Percentiles rank a stretch among this genome's conserved stretches.
phyloP scores from a whole-genome alignment of 805 yeast species.

The Kuraishia floccosa region DNA sequence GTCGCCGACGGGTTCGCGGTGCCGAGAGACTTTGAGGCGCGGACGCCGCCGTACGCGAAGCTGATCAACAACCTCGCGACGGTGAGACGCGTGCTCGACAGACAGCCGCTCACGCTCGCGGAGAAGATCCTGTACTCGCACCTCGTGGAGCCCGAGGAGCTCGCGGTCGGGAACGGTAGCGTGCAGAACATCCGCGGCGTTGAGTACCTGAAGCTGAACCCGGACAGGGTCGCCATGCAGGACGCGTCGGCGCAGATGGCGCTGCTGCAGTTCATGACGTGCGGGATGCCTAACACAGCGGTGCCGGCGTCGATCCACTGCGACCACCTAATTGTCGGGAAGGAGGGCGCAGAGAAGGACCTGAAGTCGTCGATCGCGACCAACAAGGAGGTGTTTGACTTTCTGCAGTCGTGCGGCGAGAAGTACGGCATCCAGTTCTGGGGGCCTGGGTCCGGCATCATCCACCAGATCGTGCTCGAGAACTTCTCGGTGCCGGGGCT shows the following conservation, averaged over 20 bases:
- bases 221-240: slow-evolving; percentile 98
- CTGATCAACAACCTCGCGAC: slow-evolving; percentile 48
- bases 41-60: slow-evolving; percentile 85
- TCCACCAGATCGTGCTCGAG: slow-evolving; percentile 95
- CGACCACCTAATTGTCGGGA: slow-evolving; percentile 96
- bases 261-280: slow-evolving; percentile 90
- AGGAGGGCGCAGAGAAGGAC: slow-evolving; percentile 80
- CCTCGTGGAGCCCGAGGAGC: slow-evolving; percentile 84
- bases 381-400: slow-evolving; percentile 92
- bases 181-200: slow-evolving; percentile 55
- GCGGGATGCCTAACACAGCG: slow-evolving; percentile 83
- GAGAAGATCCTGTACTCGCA: slow-evolving; percentile 94
- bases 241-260: slow-evolving; percentile 99
- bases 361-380: slow-evolving; percentile 76
- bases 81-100: slow-evolving; percentile 17
- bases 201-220: slow-evolving; percentile 87
- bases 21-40: slow-evolving; percentile 50
- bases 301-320: slow-evolving; percentile 96
- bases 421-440: slow-evolving; percentile 97
- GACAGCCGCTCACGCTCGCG: slow-evolving; percentile 78
- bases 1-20: slow-evolving; percentile 12
- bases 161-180: slow-evolving; percentile 42
- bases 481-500: slow-evolving; percentile 96
- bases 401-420: slow-evolving; percentile 80
- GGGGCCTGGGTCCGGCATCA: slow-evolving; percentile 98